These are phyloP conservation scores for Trifolium dubium DNA, from an alignment of 306 rosid species.

Conservation along the genomic window DNA sequence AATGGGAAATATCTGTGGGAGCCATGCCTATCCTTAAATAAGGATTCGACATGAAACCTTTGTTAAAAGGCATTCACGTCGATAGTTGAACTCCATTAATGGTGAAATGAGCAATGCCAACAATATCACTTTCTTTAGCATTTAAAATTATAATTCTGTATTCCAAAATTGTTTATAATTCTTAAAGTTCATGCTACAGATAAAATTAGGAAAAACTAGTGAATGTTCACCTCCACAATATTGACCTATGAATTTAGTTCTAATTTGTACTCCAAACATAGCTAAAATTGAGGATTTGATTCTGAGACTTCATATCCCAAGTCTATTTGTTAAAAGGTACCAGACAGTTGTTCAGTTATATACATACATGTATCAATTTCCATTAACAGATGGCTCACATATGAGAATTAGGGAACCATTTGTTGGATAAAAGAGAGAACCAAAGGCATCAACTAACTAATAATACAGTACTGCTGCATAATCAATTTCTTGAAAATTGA, in stretches of 20 bases:
- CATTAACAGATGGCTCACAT: neutral
- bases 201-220: neutral
- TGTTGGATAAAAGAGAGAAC: neutral
- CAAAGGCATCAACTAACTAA: neutral
- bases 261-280: neutral
- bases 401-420: constrained; percentile 3
- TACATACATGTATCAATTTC: neutral
- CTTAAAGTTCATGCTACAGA: neutral
- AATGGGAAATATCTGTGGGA: neutral
- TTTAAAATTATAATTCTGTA: neutral
- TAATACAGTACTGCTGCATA: neutral
- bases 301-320: neutral
- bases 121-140: neutral
- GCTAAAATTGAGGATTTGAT: neutral
- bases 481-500: constrained; percentile 25
- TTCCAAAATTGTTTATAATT: neutral
- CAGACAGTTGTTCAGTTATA: neutral
- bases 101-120: neutral
- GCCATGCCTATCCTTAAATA: neutral
- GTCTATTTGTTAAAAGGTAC: neutral
- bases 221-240: neutral
- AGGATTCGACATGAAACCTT: neutral
- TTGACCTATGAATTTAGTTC: neutral
- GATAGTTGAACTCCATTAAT: neutral
- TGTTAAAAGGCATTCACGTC: neutral